Percentiles rank a stretch among this genome's conserved stretches.
Conservation (phyloP, 495 filamentous ascomycete genomes). For the Aspergillus sparsus region DNA sequence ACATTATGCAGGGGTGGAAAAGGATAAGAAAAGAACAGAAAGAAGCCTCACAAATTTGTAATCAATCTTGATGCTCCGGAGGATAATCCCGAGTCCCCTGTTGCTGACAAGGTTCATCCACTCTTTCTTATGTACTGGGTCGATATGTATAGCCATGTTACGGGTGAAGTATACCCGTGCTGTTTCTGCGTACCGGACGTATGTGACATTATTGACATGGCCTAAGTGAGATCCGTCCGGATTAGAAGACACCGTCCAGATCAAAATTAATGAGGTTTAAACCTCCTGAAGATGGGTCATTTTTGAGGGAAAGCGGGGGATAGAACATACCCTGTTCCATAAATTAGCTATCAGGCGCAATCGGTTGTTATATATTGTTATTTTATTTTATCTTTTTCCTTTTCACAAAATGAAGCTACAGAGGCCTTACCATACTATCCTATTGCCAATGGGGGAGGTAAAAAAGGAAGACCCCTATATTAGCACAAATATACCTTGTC, state of each 20-base stretch:
- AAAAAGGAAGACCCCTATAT: neutral
- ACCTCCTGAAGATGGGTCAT: too few relatives aligned
- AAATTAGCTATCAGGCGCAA: conserved; percentile 4
- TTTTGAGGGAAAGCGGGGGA: neutral
- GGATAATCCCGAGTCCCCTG: conserved; percentile 69
- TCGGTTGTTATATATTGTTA: neutral
- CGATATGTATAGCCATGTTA: conserved; percentile 70
- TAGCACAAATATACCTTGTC: conserved; percentile 15
- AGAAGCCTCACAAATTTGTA: conserved; percentile 79
- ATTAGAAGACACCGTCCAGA: neutral
- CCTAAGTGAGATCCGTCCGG: conserved; percentile 40
- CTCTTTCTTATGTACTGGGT: conserved; percentile 60
- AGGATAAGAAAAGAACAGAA: neutral
- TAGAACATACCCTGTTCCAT: conserved; percentile 29
- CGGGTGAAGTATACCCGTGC: conserved; percentile 80
- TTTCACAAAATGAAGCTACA: neutral
- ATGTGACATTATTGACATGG: conserved; percentile 88
- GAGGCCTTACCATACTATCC: conserved; percentile 57
- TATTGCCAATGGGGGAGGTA: conserved; percentile 25
- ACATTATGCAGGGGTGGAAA: neutral
- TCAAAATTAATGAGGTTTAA: neutral
- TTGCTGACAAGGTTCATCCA: conserved; percentile 75
- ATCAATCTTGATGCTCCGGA: conserved; percentile 78
- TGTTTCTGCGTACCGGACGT: conserved; percentile 82
- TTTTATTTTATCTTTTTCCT: too few relatives aligned